phyloP scores from a whole-genome alignment of 768 basidiomycete species.

The Mycena metata region DNA sequence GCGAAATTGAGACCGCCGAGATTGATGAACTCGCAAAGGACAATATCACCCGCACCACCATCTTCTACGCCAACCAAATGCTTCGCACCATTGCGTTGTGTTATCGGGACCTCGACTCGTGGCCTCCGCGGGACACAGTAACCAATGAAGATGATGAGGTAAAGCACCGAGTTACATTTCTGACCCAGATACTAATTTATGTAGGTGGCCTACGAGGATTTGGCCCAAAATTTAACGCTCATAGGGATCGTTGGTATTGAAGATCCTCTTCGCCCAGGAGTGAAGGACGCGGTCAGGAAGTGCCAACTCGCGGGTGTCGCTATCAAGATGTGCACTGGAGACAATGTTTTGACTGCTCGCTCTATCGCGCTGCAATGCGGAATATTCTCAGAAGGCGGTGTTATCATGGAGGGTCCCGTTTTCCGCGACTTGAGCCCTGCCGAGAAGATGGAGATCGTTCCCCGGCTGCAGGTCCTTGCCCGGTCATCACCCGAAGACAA shows the following conservation, averaged over 20 bases:
- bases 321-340: constrained; percentile 99
- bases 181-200: constrained; percentile 14
- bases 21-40: constrained; percentile 79
- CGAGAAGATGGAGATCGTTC: constrained; percentile 87
- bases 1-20: constrained; percentile 64
- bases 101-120: constrained; percentile 87
- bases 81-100: constrained; percentile 95
- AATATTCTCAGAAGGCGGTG: constrained; percentile 92
- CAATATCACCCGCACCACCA: constrained; percentile 93
- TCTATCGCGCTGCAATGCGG: constrained; percentile 97
- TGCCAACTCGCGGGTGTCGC: constrained; percentile 91
- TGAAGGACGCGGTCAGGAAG: constrained; percentile 88
- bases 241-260: constrained; percentile 96
- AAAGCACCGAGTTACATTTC: constrained; percentile 33
- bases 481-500: constrained; percentile 99
- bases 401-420: constrained; percentile 98
- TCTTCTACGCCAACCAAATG: constrained; percentile 97
- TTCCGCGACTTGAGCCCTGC: constrained; percentile 83
- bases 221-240: constrained; percentile 83
- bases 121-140: constrained; percentile 77
- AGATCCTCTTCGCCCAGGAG: constrained; percentile 93
- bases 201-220: constrained; percentile 76
- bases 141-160: constrained; percentile 68
- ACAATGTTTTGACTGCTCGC: constrained; percentile 95
- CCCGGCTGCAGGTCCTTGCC: constrained; percentile 95